Evolutionary conservation across 164 flowering plant species (phyloP).

Genomic region (Nymphaea colorata): DNA sequence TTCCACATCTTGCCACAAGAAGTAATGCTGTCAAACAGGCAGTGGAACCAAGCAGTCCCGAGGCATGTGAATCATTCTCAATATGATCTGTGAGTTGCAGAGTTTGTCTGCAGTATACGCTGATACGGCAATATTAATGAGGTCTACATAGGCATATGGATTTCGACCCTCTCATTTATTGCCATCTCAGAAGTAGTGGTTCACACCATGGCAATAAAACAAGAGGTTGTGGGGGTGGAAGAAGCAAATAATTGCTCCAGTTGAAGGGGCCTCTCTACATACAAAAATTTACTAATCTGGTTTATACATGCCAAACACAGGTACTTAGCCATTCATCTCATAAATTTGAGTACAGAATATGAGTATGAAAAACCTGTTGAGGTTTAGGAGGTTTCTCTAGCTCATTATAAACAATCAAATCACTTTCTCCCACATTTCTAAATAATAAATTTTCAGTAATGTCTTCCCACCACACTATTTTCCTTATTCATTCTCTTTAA

Average conservation of each 20-base stretch:
- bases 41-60: neutral
- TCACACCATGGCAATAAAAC: too few species aligned
- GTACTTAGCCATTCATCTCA: neutral
- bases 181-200: too few species aligned
- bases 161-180: too few species aligned
- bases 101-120: neutral
- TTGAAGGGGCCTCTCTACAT: neutral
- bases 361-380: neutral
- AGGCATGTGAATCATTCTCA: neutral
- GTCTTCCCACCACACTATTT: neutral
- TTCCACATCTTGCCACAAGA: too few species aligned
- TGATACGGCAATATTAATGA: too few species aligned
- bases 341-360: neutral
- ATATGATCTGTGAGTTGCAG: neutral
- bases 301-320: neutral
- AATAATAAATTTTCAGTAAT: too few species aligned
- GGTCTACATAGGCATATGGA: too few species aligned
- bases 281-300: neutral
- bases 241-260: neutral
- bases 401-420: neutral
- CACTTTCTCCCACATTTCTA: neutral
- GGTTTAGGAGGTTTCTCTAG: neutral
- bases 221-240: neutral
- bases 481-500: neutral
- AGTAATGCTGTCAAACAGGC: neutral